Evolutionary conservation across 352 stramenopile genomes (phyloP).

Genomic region (Albugo laibachii): DNA sequence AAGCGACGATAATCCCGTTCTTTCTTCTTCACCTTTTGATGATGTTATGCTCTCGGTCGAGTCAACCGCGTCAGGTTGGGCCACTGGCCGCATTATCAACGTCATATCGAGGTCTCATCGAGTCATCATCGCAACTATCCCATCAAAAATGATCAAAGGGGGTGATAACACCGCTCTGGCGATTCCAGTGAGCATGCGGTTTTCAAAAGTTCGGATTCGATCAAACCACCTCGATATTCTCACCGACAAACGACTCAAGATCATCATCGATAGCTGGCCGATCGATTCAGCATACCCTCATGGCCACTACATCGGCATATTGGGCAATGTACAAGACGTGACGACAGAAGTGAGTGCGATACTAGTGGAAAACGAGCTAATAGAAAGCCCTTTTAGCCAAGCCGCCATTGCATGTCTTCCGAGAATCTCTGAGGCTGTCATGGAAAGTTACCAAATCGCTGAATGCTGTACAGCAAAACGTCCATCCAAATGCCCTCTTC

Average conservation of each 20-base stretch:
- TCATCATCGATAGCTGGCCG: conserved; percentile 60
- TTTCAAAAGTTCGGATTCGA: conserved; percentile 59
- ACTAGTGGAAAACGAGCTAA: conserved; percentile 64
- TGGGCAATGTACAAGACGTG: conserved; percentile 35
- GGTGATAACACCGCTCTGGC: conserved; percentile 56
- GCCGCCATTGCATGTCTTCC: conserved; percentile 69
- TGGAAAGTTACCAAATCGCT: conserved; percentile 32
- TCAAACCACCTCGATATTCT: conserved; percentile 55
- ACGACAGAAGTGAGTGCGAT: conserved; percentile 65
- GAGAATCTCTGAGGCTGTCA: conserved; percentile 44
- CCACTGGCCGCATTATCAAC: conserved; percentile 67
- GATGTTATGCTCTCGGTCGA: no score
- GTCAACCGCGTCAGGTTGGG: no score
- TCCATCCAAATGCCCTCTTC: conserved; percentile 20
- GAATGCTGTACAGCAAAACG: conserved; percentile 63
- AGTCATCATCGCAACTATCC: conserved; percentile 49
- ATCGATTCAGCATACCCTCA: conserved; percentile 60
- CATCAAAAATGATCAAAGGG: conserved; percentile 30
- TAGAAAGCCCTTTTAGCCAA: conserved; percentile 72
- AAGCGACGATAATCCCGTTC: conserved; percentile 6
- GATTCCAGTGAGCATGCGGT: conserved; percentile 58
- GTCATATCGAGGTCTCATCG: conserved; percentile 52
- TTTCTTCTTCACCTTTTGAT: no score
- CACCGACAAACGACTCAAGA: conserved; percentile 55
- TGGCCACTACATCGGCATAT: conserved; percentile 56